These are phyloP conservation scores for Leccinum truebloodii DNA, from an alignment of 768 basidiomycete species.

Conservation along the genomic window DNA sequence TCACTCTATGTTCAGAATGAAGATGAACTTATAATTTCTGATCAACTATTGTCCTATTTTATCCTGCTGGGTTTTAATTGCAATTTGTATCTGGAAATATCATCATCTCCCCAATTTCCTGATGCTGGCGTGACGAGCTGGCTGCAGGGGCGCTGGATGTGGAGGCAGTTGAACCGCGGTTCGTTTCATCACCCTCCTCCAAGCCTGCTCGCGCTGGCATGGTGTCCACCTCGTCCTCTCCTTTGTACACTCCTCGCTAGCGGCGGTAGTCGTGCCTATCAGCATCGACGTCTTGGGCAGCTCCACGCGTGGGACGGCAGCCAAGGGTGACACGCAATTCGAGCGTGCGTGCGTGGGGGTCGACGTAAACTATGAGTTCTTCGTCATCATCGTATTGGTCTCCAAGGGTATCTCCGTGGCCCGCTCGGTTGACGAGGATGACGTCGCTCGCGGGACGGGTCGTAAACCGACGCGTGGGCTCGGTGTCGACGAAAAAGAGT, in stretches of 20 bases:
- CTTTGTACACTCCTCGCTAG: neutral
- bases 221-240: neutral
- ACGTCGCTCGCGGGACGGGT: slow-evolving; percentile 20
- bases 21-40: too few relatives aligned
- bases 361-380: slow-evolving; percentile 68
- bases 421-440: slow-evolving; percentile 25
- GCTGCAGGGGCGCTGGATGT: slow-evolving; percentile 4
- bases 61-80: too few relatives aligned
- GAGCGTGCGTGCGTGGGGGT: slow-evolving; percentile 68
- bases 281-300: slow-evolving; percentile 28
- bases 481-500: slow-evolving; percentile 43
- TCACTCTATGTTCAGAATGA: too few relatives aligned
- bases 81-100: too few relatives aligned
- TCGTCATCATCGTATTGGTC: slow-evolving; percentile 52
- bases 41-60: too few relatives aligned
- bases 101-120: too few relatives aligned
- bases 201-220: neutral
- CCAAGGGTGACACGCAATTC: slow-evolving; percentile 13
- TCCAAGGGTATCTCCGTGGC: slow-evolving; percentile 16
- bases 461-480: slow-evolving; percentile 23
- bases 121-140: slow-evolving; percentile 22
- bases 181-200: slow-evolving; percentile 1
- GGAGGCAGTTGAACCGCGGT: slow-evolving; percentile 16
- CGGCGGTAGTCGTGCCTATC: slow-evolving; percentile 15
- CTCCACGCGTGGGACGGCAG: slow-evolving; percentile 15